phyloP scores from a whole-genome alignment of 805 yeast species.

The Debaryomyces hansenii region DNA sequence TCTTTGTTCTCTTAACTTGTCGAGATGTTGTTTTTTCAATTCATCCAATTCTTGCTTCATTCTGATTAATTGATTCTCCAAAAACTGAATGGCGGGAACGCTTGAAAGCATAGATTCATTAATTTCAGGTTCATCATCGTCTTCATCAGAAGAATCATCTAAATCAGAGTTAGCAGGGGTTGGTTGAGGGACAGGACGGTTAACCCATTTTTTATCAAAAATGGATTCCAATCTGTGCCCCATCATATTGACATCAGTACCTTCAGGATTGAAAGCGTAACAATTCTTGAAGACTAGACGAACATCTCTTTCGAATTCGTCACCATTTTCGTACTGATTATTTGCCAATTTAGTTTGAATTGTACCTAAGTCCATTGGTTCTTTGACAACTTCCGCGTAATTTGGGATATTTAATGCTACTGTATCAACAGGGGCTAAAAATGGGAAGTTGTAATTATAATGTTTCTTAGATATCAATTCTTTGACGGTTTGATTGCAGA shows the following conservation, averaged over 20 bases:
- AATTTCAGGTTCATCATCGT: conserved; percentile 62
- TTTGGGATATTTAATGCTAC: conserved; percentile 91
- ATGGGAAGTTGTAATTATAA: conserved; percentile 84
- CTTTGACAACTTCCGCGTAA: conserved; percentile 79
- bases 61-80: conserved; percentile 82
- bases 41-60: conserved; percentile 83
- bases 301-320: conserved; percentile 81
- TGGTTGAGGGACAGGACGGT: conserved; percentile 63
- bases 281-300: conserved; percentile 85
- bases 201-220: conserved; percentile 86
- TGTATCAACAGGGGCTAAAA: conserved; percentile 91
- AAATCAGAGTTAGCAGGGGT: conserved; percentile 54
- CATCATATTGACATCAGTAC: conserved; percentile 94
- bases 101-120: conserved; percentile 53
- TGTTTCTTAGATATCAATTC: conserved; percentile 84
- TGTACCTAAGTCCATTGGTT: conserved; percentile 94
- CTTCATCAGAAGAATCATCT: conserved; percentile 33
- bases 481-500: conserved; percentile 76
- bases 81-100: conserved; percentile 85
- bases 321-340: conserved; percentile 86
- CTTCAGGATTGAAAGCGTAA: conserved; percentile 91
- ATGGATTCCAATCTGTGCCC: conserved; percentile 88
- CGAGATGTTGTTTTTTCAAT: conserved; percentile 76
- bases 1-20: conserved; percentile 64
- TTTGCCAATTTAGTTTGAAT: conserved; percentile 76